A percentile compares a stretch with the other conserved stretches of the same genome.
phyloP scores from a whole-genome alignment of 305 asterid species.

The Fraxinus sp. region DNA sequence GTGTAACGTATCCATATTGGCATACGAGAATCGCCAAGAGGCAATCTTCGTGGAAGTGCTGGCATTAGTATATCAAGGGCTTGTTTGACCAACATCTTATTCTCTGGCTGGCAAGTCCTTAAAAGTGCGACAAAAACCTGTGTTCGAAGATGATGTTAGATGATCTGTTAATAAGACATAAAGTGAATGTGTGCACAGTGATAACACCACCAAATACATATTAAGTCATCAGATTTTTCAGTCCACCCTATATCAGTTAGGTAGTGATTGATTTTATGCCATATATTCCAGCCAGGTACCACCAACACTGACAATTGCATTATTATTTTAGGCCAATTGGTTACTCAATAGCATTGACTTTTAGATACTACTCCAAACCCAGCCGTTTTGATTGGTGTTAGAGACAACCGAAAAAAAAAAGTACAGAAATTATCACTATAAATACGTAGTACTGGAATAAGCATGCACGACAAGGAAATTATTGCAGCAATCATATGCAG shows the following conservation, averaged over 20 bases:
- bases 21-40: constrained; percentile 98
- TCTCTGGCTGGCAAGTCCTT: constrained; percentile 99
- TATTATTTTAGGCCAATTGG: neutral
- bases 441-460: neutral
- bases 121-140: constrained; percentile 99
- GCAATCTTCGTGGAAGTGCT: constrained; percentile 99
- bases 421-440: neutral
- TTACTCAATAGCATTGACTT: neutral
- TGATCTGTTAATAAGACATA: constrained; percentile 4
- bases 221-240: constrained; percentile 7
- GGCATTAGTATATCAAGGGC: constrained; percentile 99
- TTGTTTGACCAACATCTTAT: constrained; percentile 95
- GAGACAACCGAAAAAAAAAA: neutral
- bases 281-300: neutral
- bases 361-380: neutral
- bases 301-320: neutral
- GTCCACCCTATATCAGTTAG: constrained; percentile 4
- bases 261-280: neutral
- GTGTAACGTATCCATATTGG: constrained; percentile 99
- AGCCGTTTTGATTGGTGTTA: neutral
- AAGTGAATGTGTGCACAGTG: constrained; percentile 1
- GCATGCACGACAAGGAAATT: neutral
- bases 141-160: constrained; percentile 27
- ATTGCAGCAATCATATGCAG: neutral
- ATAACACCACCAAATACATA: neutral